Evolutionary conservation across 2,329 filamentous ascomycete genomes (phyloP), one percentile per base, ranked within the genome.

Genomic region (Zalaria sp.): DNA sequence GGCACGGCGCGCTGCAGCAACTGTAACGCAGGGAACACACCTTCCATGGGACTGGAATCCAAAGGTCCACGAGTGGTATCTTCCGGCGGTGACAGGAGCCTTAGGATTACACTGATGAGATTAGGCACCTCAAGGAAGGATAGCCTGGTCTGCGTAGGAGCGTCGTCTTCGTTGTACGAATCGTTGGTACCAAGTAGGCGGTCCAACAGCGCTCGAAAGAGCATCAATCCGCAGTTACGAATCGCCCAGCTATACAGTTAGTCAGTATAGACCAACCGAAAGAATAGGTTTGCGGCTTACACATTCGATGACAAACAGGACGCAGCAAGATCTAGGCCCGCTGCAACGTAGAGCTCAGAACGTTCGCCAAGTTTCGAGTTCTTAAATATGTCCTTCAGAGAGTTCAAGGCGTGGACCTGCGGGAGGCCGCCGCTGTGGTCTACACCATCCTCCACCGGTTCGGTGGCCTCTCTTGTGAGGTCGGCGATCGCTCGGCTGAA

Each of bases 321-420:
- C 7, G 84, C 83, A 2, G 88, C 87, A n/a, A 96, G 69, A 46
- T 80, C 74, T 3, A 98, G 68, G 29, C 81, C 81, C 27, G 76
- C 68, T 5, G 83, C 78, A 5, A 95, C 69, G 51, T 87, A 81
- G 0, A 68, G 67, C 52, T 93, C 85, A 0, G 85, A 83, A 41
- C 73, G 72, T 42, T 77, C 76, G 27, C 83, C 72, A 9, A 96
- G 69, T 39, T 77, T 75, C 0, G 86, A 85, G 50, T 81, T 87
- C 43, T 84, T 89, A 60, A 95, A 91, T 2, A 94, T 80, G 49
- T 93, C 87, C 56, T 91, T 91, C 43, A 98, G 66, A 46, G 84
- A 94, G 57, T 98, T 98, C 56, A 94, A 73, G 0, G 91, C 87
- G 59, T 98, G 91, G 0, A 98, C 91, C 60, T 98, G 89, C 0